A percentile compares a stretch with the other conserved stretches of the same genome.
Evolutionary conservation across 208 protist genomes (phyloP).

Genomic region (Wallacemonas sp.): DNA sequence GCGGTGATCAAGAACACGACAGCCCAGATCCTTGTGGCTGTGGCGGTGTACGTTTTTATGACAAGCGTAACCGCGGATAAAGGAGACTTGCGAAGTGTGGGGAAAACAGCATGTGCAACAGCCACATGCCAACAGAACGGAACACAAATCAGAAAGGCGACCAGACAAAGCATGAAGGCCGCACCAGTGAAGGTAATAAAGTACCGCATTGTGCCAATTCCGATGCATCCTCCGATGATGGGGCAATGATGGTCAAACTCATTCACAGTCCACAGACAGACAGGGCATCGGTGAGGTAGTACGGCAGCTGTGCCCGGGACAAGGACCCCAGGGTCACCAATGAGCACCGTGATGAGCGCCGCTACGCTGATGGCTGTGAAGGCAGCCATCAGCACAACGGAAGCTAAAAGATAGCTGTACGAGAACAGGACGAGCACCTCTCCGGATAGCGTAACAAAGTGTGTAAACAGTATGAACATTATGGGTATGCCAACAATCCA

Average conservation of each 20-base stretch:
- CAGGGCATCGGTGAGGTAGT: conserved; percentile 37
- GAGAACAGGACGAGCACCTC: background rate
- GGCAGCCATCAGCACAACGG: background rate
- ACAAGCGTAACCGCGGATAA: background rate
- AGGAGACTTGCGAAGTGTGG: background rate
- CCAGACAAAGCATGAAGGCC: conserved; percentile 17
- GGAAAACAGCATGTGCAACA: background rate
- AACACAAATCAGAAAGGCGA: conserved; percentile 4
- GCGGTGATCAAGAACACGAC: conserved; percentile 12
- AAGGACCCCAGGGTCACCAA: conserved; percentile 55
- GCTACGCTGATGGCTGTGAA: background rate
- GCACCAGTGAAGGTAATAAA: conserved; percentile 62
- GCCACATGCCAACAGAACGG: background rate
- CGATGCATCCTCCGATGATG: conserved; percentile 71
- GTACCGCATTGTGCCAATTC: conserved; percentile 66
- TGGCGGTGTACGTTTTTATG: background rate
- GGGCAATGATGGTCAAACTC: conserved; percentile 88
- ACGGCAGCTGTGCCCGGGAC: conserved; percentile 10
- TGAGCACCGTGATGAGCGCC: conserved; percentile 21
- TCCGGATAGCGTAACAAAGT: background rate
- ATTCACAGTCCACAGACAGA: conserved; percentile 49
- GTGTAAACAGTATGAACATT: conserved; percentile 6
- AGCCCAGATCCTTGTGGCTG: background rate
- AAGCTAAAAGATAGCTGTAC: background rate
- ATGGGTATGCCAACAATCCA: conserved; percentile 24